Base-by-base conservation (phyloP, 306 rosid species). In the Begonia fuchsioides region DNA sequence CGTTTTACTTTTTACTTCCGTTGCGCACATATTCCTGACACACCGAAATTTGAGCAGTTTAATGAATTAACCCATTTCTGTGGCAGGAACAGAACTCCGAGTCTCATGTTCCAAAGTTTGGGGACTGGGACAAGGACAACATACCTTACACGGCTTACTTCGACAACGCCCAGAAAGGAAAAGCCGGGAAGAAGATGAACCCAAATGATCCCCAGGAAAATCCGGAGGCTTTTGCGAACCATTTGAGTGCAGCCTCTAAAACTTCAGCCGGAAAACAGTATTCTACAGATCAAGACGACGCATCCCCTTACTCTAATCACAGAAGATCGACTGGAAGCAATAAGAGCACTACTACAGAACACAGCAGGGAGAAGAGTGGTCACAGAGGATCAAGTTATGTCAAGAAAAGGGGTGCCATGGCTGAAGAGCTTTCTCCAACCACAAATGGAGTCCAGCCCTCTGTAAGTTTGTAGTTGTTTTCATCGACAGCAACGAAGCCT, bases 181-280 rank as follows among this genome's bases (percentile, higher is more conserved):
- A 44, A 50, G 20, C 18, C 47, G 65, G 56, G 46, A 1, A 38
- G 17, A 60, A 17, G 57, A 44, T 68, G 44, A 72, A 78, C 9
- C 78, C 86, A 9, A 68, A 71, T 39, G 79, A 71, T 8, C 81
- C 81, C 1, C 64, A 70, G 51, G 60, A 65, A 14, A 73, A 73
- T 40, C 75, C 73, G 1, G 73, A 67, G 58, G 64, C 63, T 19
- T 74, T 61, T 57, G 32, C 17, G 43, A 2, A 11, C 46, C 11
- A 13, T 1, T 12, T 39, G 49, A 5, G 17, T 20, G 11, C 20
- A 52, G 11, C 16, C 2, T 6, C 39, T 8, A 3, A 50, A 19
- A 14, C 12, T 38, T 47, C 68, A 20, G 13, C 18, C 13, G 3
- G 18, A 9, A 13, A 39, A 17, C 8, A 19, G 50, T 48, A 17